Evolutionary conservation across 768 basidiomycete genomes (phyloP).

Genomic region (Daedaleopsis sinensis): DNA sequence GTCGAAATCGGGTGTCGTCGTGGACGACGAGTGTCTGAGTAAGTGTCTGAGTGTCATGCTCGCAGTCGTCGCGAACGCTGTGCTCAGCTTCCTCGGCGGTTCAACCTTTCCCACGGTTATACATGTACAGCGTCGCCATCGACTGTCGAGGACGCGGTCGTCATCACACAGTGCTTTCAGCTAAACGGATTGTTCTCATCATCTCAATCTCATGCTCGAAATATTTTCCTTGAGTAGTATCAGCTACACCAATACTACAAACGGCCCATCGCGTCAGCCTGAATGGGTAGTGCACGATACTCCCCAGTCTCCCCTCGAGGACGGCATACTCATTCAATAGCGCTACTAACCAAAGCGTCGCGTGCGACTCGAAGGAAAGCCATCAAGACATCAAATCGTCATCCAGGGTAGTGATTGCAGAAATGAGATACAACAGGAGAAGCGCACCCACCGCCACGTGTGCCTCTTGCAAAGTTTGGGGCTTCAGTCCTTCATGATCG

Average conservation of each 20-base stretch:
- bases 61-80: slow-evolving; percentile 15
- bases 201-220: no score
- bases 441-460: background rate
- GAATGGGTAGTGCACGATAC: no score
- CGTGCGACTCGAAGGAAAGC: background rate
- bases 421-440: background rate
- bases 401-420: background rate
- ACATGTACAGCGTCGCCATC: background rate
- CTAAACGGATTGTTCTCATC: no score
- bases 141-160: no score
- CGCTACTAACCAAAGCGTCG: no score
- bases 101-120: slow-evolving; percentile 17
- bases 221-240: background rate
- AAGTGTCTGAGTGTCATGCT: slow-evolving; percentile 8
- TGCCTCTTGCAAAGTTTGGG: background rate
- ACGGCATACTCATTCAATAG: no score
- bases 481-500: background rate
- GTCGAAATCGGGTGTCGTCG: background rate
- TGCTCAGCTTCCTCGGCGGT: slow-evolving; percentile 15
- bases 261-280: no score
- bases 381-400: background rate
- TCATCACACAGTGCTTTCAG: no score
- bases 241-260: background rate
- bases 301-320: background rate
- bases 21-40: background rate